Conservation (phyloP, 768 basidiomycete species). For the Suillus paluster region DNA sequence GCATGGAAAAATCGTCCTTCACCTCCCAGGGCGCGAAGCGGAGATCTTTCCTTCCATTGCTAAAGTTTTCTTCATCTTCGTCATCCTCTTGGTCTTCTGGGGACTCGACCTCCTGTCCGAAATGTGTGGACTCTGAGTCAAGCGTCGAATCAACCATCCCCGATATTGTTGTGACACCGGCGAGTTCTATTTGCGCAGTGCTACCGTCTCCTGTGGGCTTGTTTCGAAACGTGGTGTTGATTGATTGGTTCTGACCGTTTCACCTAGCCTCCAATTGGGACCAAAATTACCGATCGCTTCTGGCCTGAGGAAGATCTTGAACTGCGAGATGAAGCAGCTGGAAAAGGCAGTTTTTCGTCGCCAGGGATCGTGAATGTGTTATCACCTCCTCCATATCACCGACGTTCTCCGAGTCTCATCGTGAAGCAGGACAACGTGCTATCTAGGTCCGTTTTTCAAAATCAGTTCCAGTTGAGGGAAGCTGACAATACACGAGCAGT, state of each 20-base stretch:
- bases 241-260: conserved; percentile 16
- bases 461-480: not conserved
- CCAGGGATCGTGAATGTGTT: conserved; percentile 21
- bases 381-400: conserved; percentile 32
- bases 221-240: not conserved
- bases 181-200: not conserved
- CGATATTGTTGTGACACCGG: not conserved
- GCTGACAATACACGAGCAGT: conserved; percentile 15
- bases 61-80: not conserved
- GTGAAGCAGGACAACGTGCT: conserved; percentile 5
- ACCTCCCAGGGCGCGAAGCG: not conserved
- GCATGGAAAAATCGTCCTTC: not conserved
- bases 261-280: conserved; percentile 31
- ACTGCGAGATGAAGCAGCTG: conserved; percentile 22
- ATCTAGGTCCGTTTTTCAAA: conserved; percentile 19
- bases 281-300: conserved; percentile 33
- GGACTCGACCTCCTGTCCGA: not conserved
- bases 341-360: conserved; percentile 5
- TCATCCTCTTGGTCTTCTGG: not conserved
- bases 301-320: conserved; percentile 35
- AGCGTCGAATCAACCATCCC: not conserved
- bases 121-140: not conserved
- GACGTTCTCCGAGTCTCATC: conserved; percentile 14
- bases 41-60: not conserved
- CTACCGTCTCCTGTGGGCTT: not conserved